Percentiles rank a stretch among this genome's conserved stretches.
Conservation (phyloP, 306 rosid genomes). For the Castanea mollissima region DNA sequence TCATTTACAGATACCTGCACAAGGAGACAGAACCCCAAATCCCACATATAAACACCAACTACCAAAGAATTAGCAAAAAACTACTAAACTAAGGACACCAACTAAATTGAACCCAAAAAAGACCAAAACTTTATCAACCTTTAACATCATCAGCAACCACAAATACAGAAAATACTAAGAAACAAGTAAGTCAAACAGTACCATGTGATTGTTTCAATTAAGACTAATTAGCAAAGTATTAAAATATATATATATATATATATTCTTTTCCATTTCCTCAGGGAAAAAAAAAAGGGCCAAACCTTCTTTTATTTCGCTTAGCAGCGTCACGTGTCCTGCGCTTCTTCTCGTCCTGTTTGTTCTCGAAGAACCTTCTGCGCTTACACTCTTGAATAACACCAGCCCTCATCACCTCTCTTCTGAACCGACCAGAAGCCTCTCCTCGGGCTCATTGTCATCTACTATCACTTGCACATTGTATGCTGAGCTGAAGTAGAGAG, state of each 20-base stretch:
- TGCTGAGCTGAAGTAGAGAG: conserved; percentile 45
- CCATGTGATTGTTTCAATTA: not conserved
- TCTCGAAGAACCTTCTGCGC: conserved; percentile 67
- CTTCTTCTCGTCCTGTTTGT: conserved; percentile 73
- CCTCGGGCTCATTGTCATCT: conserved; percentile 78
- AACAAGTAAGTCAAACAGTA: not conserved
- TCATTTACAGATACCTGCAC: no score
- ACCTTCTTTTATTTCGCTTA: conserved; percentile 79
- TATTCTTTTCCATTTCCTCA: not conserved
- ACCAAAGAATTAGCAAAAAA: not conserved
- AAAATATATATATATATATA: no score
- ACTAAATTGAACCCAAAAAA: not conserved
- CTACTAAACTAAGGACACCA: not conserved
- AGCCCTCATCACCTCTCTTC: conserved; percentile 77
- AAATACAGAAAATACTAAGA: not conserved
- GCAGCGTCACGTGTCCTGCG: conserved; percentile 82
- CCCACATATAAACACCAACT: not conserved
- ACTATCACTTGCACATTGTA: conserved; percentile 72
- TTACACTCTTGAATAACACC: conserved; percentile 75
- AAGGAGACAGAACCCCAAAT: not conserved
- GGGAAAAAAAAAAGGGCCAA: not conserved
- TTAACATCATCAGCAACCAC: not conserved
- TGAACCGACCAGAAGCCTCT: conserved; percentile 67
- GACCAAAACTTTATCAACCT: not conserved
- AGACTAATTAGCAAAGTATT: not conserved